Percentiles rank a stretch among this genome's conserved stretches.
Conservation (phyloP, 352 stramenopile genomes). For the Phytopythium delawarense region DNA sequence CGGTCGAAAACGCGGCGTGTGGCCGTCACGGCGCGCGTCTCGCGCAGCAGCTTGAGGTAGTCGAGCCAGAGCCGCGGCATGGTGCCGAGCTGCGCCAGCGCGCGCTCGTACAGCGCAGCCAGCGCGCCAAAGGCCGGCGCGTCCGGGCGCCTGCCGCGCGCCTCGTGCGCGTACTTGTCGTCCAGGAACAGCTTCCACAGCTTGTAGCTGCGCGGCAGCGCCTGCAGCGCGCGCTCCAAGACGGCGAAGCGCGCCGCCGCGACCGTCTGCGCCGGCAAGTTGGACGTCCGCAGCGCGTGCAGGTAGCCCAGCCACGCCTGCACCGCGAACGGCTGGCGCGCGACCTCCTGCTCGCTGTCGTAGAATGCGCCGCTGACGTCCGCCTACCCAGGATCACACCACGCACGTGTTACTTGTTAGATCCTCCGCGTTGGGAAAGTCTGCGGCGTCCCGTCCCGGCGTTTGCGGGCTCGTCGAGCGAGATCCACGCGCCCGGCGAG, state of each 20-base stretch:
- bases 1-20: slow-evolving; percentile 92
- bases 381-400: neutral
- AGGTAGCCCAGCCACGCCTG: slow-evolving; percentile 83
- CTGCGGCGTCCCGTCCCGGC: neutral
- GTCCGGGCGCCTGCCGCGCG: slow-evolving; percentile 69
- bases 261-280: slow-evolving; percentile 8
- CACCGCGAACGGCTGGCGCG: slow-evolving; percentile 78
- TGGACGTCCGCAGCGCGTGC: slow-evolving; percentile 11
- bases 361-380: slow-evolving; percentile 19
- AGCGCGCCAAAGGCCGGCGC: slow-evolving; percentile 32
- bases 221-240: slow-evolving; percentile 85
- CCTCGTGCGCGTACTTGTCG: slow-evolving; percentile 53
- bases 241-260: slow-evolving; percentile 37
- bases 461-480: neutral
- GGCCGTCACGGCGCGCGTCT: slow-evolving; percentile 73
- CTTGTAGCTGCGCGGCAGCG: slow-evolving; percentile 93
- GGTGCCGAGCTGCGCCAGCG: slow-evolving; percentile 90
- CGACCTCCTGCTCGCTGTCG: slow-evolving; percentile 84
- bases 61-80: slow-evolving; percentile 97
- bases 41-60: slow-evolving; percentile 77
- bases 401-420: neutral
- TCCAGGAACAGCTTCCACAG: slow-evolving; percentile 91
- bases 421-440: neutral
- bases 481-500: neutral
- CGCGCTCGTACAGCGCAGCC: slow-evolving; percentile 78